phyloP scores from a whole-genome alignment of 2,329 filamentous ascomycete species.

The Fusarium succisae region DNA sequence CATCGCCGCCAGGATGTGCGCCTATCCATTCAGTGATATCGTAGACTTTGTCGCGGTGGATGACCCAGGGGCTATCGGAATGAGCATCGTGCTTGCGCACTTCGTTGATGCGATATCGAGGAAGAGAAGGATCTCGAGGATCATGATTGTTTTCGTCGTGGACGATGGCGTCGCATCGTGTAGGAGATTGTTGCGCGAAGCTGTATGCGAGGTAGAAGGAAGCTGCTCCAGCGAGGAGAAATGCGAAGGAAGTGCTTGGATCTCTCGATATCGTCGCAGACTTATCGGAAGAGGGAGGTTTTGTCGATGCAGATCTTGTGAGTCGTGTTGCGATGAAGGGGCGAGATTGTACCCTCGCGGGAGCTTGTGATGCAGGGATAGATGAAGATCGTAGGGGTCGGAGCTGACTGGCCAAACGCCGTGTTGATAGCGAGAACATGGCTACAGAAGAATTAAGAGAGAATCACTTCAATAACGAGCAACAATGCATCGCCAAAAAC shows the following conservation, averaged over 20 bases:
- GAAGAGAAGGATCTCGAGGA: constrained; percentile 53
- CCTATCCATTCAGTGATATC: constrained; percentile 75
- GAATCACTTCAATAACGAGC: neutral
- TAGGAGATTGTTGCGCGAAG: constrained; percentile 28
- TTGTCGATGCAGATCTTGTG: neutral
- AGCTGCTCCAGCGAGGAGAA: constrained; percentile 25
- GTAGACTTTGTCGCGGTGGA: constrained; percentile 71
- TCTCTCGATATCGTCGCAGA: constrained; percentile 1
- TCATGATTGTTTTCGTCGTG: constrained; percentile 30
- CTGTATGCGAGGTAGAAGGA: constrained; percentile 33
- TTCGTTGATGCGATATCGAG: constrained; percentile 61
- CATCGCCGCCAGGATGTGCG: constrained; percentile 73
- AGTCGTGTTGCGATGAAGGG: constrained; percentile 1
- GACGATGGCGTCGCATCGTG: constrained; percentile 28
- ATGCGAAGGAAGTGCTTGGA: neutral
- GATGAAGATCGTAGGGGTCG: constrained; percentile 10
- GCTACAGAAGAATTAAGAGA: neutral
- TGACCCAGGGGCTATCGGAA: constrained; percentile 69
- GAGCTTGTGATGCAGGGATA: constrained; percentile 6
- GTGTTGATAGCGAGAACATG: constrained; percentile 29
- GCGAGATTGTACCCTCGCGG: constrained; percentile 22
- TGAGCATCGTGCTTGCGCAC: constrained; percentile 62
- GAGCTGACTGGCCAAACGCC: constrained; percentile 18
- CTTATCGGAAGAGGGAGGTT: neutral
- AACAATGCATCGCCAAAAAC: constrained; percentile 16